Percentiles rank a stretch among this genome's conserved stretches.
phyloP scores from a whole-genome alignment of 306 rosid species.

The Lagenaria siceraria region DNA sequence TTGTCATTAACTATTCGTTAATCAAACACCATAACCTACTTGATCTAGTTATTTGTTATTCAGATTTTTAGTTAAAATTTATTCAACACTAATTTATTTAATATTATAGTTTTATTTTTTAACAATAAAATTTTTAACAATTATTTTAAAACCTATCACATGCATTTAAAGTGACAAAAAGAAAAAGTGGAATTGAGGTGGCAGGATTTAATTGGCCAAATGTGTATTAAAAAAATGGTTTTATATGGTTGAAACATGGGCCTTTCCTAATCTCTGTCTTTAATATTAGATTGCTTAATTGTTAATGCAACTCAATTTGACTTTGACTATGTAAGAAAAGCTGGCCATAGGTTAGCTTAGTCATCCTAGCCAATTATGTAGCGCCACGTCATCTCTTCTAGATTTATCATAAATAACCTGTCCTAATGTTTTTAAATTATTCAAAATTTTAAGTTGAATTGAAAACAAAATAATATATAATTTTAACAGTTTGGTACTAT shows the following conservation, averaged over 20 bases:
- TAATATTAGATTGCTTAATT: not conserved
- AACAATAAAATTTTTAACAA: too few relatives aligned
- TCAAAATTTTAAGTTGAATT: too few relatives aligned
- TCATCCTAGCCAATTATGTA: not conserved
- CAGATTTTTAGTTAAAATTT: too few relatives aligned
- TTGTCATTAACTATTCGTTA: too few relatives aligned
- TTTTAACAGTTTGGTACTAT: too few relatives aligned
- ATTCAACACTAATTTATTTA: too few relatives aligned
- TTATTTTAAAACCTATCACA: too few relatives aligned
- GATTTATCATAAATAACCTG: not conserved
- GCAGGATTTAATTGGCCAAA: not conserved
- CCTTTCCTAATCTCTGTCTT: not conserved
- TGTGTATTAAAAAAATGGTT: not conserved
- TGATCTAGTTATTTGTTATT: too few relatives aligned
- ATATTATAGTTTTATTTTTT: too few relatives aligned
- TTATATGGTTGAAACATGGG: not conserved
- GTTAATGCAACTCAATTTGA: not conserved
- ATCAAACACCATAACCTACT: too few relatives aligned
- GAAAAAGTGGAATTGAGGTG: not conserved
- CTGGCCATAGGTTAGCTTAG: not conserved
- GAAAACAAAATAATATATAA: too few relatives aligned
- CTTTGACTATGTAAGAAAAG: not conserved
- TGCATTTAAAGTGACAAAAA: too few relatives aligned
- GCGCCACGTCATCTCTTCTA: not conserved
- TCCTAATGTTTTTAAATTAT: not conserved